phyloP scores from a whole-genome alignment of 495 filamentous ascomycete genomes.

The Lichenothelia convexa region DNA sequence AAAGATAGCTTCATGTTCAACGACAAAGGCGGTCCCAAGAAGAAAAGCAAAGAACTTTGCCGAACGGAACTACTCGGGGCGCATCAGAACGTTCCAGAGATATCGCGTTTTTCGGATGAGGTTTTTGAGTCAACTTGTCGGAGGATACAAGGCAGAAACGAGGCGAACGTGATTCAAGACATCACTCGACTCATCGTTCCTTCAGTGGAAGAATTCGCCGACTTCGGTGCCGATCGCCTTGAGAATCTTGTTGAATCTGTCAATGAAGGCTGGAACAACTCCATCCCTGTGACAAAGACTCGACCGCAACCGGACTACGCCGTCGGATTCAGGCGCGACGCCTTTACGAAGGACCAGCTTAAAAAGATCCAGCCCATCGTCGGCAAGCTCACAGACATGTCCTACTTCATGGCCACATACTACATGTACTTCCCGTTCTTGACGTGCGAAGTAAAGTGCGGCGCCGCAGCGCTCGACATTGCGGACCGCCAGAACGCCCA shows the following conservation, averaged over 20 bases:
- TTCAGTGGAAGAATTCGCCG: conserved; percentile 2
- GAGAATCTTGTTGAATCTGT: conserved; percentile 22
- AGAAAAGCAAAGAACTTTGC: conserved; percentile 14
- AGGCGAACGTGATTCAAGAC: conserved; percentile 5
- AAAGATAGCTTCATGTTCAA: conserved; percentile 25
- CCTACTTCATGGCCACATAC: conserved; percentile 23
- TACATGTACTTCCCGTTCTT: conserved; percentile 26
- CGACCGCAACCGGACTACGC: conserved; percentile 28
- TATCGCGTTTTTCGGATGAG: conserved; percentile 20
- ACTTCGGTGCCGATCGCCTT: conserved; percentile 12
- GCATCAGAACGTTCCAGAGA: conserved; percentile 16
- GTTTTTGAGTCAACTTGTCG: conserved; percentile 2
- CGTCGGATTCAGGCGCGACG: conserved; percentile 13
- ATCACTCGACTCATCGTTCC: conserved; percentile 2
- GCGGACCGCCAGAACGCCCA: conserved; percentile 24
- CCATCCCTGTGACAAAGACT: conserved; percentile 16
- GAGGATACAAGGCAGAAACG: conserved; percentile 3
- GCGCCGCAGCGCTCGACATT: conserved; percentile 17
- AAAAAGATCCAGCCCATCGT: conserved; percentile 4
- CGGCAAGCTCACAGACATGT: conserved; percentile 7
- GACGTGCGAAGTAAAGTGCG: conserved; percentile 23
- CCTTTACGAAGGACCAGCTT: conserved; percentile 8
- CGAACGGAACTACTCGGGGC: conserved; percentile 15
- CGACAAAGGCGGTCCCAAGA: conserved; percentile 14
- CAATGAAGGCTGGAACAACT: conserved; percentile 27